Conservation (phyloP, 108 stramenopile genomes). For the Heterococcus sp. region DNA sequence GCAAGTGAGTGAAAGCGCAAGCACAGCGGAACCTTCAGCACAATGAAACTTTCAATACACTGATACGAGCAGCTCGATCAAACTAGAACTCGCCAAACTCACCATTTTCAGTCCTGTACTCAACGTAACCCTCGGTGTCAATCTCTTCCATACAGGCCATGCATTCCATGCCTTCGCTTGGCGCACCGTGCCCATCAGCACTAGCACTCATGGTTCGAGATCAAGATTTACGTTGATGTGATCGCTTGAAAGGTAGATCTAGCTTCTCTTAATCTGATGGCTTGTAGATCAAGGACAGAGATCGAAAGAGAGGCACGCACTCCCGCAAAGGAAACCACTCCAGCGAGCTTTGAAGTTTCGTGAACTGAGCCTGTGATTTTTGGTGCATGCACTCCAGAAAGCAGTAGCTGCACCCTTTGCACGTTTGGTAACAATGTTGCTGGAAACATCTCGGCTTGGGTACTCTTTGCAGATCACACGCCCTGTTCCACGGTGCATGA, state of each 20-base stretch:
- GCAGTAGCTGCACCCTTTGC: background rate
- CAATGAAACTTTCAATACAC: too few relatives aligned
- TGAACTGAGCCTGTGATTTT: background rate
- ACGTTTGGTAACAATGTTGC: background rate
- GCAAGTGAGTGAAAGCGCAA: too few relatives aligned
- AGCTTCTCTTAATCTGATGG: too few relatives aligned
- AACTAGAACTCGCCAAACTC: too few relatives aligned
- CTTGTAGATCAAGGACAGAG: background rate
- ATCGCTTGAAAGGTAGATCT: background rate
- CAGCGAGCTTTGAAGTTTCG: background rate
- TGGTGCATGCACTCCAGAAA: too few relatives aligned
- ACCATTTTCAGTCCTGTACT: conserved; percentile 35
- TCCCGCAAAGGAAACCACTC: too few relatives aligned
- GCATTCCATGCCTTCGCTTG: conserved; percentile 19
- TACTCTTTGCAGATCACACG: background rate
- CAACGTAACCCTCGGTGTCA: conserved; percentile 22
- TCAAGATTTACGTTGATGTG: background rate
- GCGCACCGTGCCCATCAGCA: background rate
- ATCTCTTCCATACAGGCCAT: conserved; percentile 34
- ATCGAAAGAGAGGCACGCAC: too few relatives aligned
- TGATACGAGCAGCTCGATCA: too few relatives aligned
- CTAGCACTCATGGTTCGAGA: background rate
- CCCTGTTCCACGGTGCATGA: background rate
- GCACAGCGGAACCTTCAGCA: too few relatives aligned
- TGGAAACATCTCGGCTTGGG: background rate